phyloP scores from a whole-genome alignment of 139 green algal genomes.

The Edaphochlamys debaryana region DNA sequence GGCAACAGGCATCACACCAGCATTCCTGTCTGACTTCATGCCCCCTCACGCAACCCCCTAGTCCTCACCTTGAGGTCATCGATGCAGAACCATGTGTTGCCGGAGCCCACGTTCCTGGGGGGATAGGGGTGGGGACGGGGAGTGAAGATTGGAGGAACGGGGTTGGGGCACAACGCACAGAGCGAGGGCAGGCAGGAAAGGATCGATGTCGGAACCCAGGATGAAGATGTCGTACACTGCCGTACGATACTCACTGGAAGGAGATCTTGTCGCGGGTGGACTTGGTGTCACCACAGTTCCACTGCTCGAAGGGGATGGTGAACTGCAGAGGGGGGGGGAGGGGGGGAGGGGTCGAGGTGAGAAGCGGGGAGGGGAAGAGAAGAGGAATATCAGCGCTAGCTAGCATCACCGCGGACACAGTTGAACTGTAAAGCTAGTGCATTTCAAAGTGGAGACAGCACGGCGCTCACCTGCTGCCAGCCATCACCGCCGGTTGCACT shows the following conservation, averaged over 20 bases:
- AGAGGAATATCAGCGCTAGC: not conserved
- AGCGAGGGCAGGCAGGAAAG: not conserved
- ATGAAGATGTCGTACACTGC: not conserved
- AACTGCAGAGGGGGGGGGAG: not conserved
- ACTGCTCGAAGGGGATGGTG: slow-evolving; percentile 21
- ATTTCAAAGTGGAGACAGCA: not conserved
- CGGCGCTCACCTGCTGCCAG: slow-evolving; percentile 11
- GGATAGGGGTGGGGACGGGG: no score
- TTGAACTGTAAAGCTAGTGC: not conserved
- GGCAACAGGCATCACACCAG: no score
- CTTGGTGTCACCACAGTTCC: not conserved
- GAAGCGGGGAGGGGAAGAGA: not conserved
- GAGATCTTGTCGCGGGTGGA: not conserved
- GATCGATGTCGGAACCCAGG: not conserved
- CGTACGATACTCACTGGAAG: not conserved
- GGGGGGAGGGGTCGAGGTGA: not conserved
- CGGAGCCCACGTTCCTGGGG: slow-evolving; percentile 15
- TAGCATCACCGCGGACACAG: not conserved
- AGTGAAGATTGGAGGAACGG: no score
- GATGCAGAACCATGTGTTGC: slow-evolving; percentile 39
- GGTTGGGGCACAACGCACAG: not conserved
- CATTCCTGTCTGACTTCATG: no score
- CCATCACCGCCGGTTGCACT: not conserved
- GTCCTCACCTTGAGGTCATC: not conserved
- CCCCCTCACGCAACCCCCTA: no score